These are phyloP conservation scores for Tolypocladium ophioglossoides DNA, from an alignment of 2,329 filamentous ascomycete genomes.

Conservation along the genomic window DNA sequence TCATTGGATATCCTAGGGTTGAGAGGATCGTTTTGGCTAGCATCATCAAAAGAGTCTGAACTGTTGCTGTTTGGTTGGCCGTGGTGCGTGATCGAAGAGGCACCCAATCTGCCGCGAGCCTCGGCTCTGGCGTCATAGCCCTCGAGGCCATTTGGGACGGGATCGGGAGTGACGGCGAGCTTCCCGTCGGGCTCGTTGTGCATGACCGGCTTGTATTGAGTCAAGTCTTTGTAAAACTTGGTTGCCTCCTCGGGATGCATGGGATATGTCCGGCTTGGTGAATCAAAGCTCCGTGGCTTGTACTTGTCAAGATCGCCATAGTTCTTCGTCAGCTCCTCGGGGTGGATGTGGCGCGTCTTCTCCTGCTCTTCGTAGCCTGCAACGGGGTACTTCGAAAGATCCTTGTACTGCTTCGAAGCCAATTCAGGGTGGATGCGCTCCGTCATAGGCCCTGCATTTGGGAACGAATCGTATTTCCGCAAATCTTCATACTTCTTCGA, in stretches of 20 bases:
- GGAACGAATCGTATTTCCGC: conserved; percentile 18
- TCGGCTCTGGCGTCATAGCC: conserved; percentile 25
- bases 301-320: conserved; percentile 33
- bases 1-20: conserved; percentile 18
- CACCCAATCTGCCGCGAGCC: not conserved
- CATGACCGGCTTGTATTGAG: conserved; percentile 25
- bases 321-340: conserved; percentile 26
- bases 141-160: conserved; percentile 22
- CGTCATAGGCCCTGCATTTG: conserved; percentile 11
- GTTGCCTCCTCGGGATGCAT: conserved; percentile 22
- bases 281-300: conserved; percentile 17
- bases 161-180: conserved; percentile 16
- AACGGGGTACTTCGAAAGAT: conserved; percentile 20
- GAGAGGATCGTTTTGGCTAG: conserved; percentile 5
- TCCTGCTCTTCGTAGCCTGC: conserved; percentile 18
- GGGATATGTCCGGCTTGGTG: conserved; percentile 13
- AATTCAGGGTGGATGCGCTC: conserved; percentile 18
- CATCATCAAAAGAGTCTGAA: not conserved
- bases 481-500: conserved; percentile 27
- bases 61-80: not conserved
- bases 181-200: conserved; percentile 24
- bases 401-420: conserved; percentile 21
- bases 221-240: conserved; percentile 30
- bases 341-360: conserved; percentile 17
- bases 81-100: conserved; percentile 7